phyloP scores from a whole-genome alignment of 2,329 filamentous ascomycete species.

The Sporothrix protearum region DNA sequence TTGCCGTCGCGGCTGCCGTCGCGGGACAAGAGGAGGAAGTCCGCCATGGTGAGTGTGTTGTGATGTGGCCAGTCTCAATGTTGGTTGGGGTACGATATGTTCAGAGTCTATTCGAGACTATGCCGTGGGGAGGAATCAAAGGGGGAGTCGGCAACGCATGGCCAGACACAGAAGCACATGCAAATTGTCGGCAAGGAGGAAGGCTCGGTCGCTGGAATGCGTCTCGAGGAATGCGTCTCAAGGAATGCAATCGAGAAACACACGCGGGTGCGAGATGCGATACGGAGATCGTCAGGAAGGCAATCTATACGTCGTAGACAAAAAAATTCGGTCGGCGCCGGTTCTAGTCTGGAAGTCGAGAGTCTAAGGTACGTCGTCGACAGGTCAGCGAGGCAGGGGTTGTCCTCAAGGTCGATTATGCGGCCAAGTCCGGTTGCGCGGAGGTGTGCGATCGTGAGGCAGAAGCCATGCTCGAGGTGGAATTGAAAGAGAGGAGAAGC shows the following conservation, averaged over 20 bases:
- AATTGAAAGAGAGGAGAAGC: background rate
- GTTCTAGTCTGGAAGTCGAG: background rate
- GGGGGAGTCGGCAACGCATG: background rate
- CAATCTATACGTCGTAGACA: no score
- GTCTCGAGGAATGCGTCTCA: no score
- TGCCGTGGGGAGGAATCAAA: background rate
- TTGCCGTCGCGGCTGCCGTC: constrained; percentile 18
- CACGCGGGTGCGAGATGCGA: background rate
- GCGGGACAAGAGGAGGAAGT: constrained; percentile 20
- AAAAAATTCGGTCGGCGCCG: background rate
- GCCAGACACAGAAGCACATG: background rate
- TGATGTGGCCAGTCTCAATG: background rate
- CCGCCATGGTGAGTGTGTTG: constrained; percentile 17
- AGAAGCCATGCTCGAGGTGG: background rate
- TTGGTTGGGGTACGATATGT: background rate
- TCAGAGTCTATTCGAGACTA: background rate
- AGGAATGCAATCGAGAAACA: constrained; percentile 5
- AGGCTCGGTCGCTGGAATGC: constrained; percentile 1
- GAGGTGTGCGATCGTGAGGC: background rate
- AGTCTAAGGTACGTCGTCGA: background rate
- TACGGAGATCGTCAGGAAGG: background rate
- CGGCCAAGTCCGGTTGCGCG: background rate
- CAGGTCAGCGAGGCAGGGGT: background rate
- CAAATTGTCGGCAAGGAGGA: background rate
- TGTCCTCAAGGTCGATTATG: background rate